These are phyloP conservation scores for Solanum dulcamara DNA, from an alignment of 257 asterid species.

Conservation along the genomic window DNA sequence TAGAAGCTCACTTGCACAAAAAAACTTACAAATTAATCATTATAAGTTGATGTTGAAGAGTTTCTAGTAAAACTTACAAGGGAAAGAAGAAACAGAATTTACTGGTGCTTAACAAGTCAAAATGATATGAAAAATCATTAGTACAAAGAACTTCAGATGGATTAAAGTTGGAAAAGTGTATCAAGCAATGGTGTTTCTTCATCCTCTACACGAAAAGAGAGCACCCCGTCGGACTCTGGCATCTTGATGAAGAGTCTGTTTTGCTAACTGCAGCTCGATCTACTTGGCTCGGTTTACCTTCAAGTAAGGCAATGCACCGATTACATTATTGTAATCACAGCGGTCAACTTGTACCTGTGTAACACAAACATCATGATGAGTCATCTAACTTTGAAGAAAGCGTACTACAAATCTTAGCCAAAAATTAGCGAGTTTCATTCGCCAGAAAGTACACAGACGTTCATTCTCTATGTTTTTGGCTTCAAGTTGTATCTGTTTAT, in stretches of 20 bases:
- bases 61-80: background rate
- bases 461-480: background rate
- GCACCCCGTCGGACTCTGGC: background rate
- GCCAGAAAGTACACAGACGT: background rate
- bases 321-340: slow-evolving; percentile 81
- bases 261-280: background rate
- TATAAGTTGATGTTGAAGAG: background rate
- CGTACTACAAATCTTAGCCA: background rate
- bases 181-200: background rate
- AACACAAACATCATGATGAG: background rate
- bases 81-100: background rate
- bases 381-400: background rate
- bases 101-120: background rate
- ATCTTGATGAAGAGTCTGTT: background rate
- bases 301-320: slow-evolving; percentile 91
- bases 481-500: background rate
- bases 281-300: slow-evolving; percentile 73
- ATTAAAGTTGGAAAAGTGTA: background rate
- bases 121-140: background rate
- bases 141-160: background rate
- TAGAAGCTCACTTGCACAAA: background rate
- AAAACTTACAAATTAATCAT: background rate
- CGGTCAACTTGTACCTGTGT: slow-evolving; percentile 83
- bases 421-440: background rate
- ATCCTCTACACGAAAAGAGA: slow-evolving; percentile 2